These are phyloP conservation scores for Hansenula sp. DNA, from an alignment of 1,139 yeast species.

Conservation along the genomic window DNA sequence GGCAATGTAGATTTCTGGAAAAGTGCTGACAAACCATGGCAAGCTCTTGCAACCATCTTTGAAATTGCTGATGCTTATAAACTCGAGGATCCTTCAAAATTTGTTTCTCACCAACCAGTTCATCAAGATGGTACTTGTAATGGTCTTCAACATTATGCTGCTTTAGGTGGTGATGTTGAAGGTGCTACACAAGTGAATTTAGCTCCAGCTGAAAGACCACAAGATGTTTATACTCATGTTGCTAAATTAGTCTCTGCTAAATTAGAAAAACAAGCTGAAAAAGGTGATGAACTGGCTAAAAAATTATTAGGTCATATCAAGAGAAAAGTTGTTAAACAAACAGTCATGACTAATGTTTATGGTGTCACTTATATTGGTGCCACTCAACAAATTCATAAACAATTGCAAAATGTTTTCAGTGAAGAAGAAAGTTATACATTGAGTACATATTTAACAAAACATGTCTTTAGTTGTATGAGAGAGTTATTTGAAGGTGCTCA, in stretches of 20 bases:
- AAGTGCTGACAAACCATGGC: constrained; percentile 93
- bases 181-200: constrained; percentile 94
- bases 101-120: constrained; percentile 77
- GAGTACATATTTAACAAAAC: constrained; percentile 68
- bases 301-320: constrained; percentile 54
- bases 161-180: constrained; percentile 91
- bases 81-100: constrained; percentile 70
- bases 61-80: constrained; percentile 73
- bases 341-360: constrained; percentile 97
- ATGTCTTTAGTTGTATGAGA: constrained; percentile 80
- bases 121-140: constrained; percentile 99
- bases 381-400: constrained; percentile 75
- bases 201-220: constrained; percentile 78
- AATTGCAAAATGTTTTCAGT: constrained; percentile 41
- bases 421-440: constrained; percentile 32
- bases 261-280: constrained; percentile 56
- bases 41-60: constrained; percentile 79
- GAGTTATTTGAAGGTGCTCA: constrained; percentile 91
- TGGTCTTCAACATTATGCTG: constrained; percentile 97
- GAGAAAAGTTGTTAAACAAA: constrained; percentile 90
- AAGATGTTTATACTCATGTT: constrained; percentile 86
- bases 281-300: constrained; percentile 38
- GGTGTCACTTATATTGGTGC: constrained; percentile 98
- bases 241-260: constrained; percentile 61
- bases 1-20: constrained; percentile 71